phyloP scores from a whole-genome alignment of 352 stramenopile genomes.

The Pythium utonaiense region DNA sequence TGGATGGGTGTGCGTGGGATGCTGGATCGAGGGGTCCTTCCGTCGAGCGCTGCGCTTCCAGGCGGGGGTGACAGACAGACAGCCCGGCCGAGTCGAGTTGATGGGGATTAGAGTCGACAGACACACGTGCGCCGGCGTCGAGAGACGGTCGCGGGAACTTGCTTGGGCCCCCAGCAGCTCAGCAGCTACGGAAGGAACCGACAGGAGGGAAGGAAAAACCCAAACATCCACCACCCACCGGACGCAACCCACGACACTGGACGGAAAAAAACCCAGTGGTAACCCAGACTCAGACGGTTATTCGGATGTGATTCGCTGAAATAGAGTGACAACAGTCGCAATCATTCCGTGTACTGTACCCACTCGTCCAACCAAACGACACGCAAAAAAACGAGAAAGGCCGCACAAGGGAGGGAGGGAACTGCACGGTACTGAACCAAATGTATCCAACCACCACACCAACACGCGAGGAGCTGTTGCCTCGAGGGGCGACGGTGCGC shows the following conservation, averaged over 20 bases:
- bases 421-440: background rate
- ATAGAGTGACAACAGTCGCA: too few species aligned
- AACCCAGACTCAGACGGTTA: background rate
- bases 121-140: background rate
- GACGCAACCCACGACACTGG: background rate
- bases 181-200: background rate
- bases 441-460: background rate
- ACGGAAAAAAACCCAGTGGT: background rate
- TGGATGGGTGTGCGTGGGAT: background rate
- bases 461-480: too few species aligned
- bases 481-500: too few species aligned
- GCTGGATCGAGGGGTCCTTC: background rate
- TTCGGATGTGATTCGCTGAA: background rate
- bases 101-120: background rate
- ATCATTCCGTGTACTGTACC: conserved; percentile 6
- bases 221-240: background rate
- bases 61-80: background rate
- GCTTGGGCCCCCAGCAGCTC: background rate
- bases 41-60: background rate
- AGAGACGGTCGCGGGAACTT: conserved; percentile 10
- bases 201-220: background rate
- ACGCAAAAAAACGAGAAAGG: conserved; percentile 1
- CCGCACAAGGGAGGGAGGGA: background rate
- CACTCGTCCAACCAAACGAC: background rate
- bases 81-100: background rate